Base-by-base conservation (phyloP, 2,329 filamentous ascomycete species). In the Penicillium sclerotiorum region DNA sequence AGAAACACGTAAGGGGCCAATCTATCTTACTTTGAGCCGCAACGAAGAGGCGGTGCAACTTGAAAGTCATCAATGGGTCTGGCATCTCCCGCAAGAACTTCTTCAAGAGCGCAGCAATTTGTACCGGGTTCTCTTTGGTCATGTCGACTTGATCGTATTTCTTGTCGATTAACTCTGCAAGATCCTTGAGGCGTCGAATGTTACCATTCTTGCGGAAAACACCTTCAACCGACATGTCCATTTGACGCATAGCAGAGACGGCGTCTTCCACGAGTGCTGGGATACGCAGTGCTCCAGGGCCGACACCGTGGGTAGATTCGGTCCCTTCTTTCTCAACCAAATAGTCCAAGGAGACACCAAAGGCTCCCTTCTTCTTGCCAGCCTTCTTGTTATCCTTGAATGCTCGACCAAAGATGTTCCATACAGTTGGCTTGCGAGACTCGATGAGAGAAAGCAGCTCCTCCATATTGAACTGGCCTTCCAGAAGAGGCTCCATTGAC, bases 201-300 rank as follows among this genome's bases (percentile, higher is more conserved):
- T 97, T 99, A 62, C 94, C 94, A 64, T 97, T 99, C 80, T 99
- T 99, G 61, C 94, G 86, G 83, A 99, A 99, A 18, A 99, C 92
- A 63, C 94, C 94, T 72, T 99, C 94, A 1, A 99, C 90, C 1
- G 93, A 97, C 77, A 99, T 91, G 70, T 99, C 94, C 90, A 99
- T 97, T 72, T 93, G 94, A 62, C 92, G 86, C 90, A 99, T 96
- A 11, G 92, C 91, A 4, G 89, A 88, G 30, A 99, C 87, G 41
- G 93, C 86, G 67, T 96, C 93, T 64, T 97, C 93, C n/a, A 99
- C 82, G 45, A 99, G 80, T n/a, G 90, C 89, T 2, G 94, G 94
- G 35, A 99, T 90, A 45, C 90, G 88, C 49, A 99, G 79, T 12
- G 90, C 88, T 15, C 92, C 93, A 9, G 94, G 92, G 0, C 94